Evolutionary conservation across 1,284 basidiomycete genomes (phyloP), one percentile per base, ranked within the genome.

Genomic region (Cutaneotrichosporon sp.): DNA sequence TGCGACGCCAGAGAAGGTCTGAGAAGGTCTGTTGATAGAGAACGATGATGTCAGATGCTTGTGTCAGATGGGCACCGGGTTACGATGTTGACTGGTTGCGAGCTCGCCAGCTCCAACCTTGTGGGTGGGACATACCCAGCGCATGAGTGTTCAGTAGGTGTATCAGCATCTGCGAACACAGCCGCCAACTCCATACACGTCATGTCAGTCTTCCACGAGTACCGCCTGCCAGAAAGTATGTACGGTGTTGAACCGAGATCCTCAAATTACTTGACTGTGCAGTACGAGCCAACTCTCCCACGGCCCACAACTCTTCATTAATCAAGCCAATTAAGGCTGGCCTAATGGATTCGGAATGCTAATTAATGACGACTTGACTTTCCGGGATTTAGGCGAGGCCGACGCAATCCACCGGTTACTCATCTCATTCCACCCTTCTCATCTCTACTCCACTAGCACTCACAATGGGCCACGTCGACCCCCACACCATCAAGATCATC

Each of bases 391-490:
- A 30, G 22, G 22, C 49, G 49, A 51, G 26, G 30, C 22, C 49
- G 49, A n/a, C n/a, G n/a, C n/a, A n/a, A n/a, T n/a, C n/a, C 46
- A 7, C 53, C 18, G 42, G 42, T 42, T 34, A 40, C 55, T 56
- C 36, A 56, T 30, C 21, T 16, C 36, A 36, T 36, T 36, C 34
- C 34, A 13, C 34, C 2, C 42, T 26, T 51, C 50, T 53, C 38
- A 14, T 8, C 50, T 16, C 53, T 46, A n/a, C 57, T 36, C 42
- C 58, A 31, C 16, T 16, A 52, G 14, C 49, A 50, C n/a, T 18
- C 53, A 62, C 31, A 18, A 68, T 68, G 66, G 66, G 46, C 26
- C 67, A 68, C 67, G 62, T 68, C 64, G 67, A 68, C 62, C 67
- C 68, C 58, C 65, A 66, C 65, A 63, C 61, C 61, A 57, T 69